Conservation (phyloP, 768 basidiomycete species). For the Boletellus emodensis region DNA sequence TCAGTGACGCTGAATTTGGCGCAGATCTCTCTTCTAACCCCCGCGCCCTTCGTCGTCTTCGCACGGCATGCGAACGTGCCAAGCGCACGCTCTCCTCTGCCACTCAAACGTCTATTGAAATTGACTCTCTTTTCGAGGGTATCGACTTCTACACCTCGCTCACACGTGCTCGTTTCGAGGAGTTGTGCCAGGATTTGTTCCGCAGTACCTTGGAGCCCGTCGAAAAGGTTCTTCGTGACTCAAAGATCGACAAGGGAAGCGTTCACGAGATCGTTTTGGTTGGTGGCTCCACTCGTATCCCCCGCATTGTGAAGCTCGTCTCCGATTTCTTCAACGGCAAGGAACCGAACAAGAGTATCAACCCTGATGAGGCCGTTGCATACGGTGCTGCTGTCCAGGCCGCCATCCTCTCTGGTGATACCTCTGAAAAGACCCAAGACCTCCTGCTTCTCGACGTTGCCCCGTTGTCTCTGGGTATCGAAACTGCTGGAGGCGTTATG, state of each 20-base stretch:
- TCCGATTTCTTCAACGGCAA: conserved; percentile 99
- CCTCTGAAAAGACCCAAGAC: conserved; percentile 97
- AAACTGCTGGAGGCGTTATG: conserved; percentile 99
- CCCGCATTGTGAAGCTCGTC: conserved; percentile 94
- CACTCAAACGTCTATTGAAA: conserved; percentile 94
- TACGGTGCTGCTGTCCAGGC: conserved; percentile 99
- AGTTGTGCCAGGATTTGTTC: conserved; percentile 94
- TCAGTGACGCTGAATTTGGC: conserved; percentile 4
- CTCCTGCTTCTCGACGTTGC: conserved; percentile 93
- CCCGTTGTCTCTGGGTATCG: conserved; percentile 89
- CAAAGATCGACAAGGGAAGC: conserved; percentile 94
- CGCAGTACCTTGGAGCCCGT: conserved; percentile 90
- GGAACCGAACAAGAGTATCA: conserved; percentile 99
- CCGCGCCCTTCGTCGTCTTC: conserved; percentile 94
- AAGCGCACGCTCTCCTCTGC: conserved; percentile 98
- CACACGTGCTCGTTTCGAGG: conserved; percentile 97
- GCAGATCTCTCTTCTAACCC: conserved; percentile 84
- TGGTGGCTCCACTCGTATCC: conserved; percentile 98
- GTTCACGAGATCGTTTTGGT: conserved; percentile 98
- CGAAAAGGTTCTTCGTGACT: conserved; percentile 96
- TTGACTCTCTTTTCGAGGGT: conserved; percentile 96
- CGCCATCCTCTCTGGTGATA: conserved; percentile 95
- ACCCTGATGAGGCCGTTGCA: conserved; percentile 98
- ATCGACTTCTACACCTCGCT: conserved; percentile 98
- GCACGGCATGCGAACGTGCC: conserved; percentile 97